Conservation (phyloP, 1,284 basidiomycete genomes). For the Xerocomus minutiporus region DNA sequence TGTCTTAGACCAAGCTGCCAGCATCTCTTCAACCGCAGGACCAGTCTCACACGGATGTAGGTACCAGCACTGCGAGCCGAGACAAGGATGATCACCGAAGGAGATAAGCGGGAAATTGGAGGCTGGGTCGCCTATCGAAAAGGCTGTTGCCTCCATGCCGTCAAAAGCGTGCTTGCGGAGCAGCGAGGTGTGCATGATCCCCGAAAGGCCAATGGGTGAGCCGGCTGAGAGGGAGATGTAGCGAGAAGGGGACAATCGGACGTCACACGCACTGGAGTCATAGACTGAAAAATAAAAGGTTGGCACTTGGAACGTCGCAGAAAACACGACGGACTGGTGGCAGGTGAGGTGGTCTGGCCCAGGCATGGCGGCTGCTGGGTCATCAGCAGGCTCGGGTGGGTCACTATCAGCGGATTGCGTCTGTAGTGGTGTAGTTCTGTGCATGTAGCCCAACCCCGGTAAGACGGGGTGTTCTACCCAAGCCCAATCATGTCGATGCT, state of each 20-base stretch:
- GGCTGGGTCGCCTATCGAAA: constrained; percentile 46
- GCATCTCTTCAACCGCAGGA: constrained; percentile 59
- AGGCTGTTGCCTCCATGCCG: constrained; percentile 44
- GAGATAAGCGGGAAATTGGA: constrained; percentile 70
- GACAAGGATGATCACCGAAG: constrained; percentile 76
- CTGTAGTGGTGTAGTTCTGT: constrained; percentile 30
- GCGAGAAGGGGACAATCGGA: constrained; percentile 2
- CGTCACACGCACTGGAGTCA: constrained; percentile 52
- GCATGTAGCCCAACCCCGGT: constrained; percentile 46
- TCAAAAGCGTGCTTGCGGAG: constrained; percentile 50
- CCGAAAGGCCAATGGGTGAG: constrained; percentile 50
- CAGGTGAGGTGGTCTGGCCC: constrained; percentile 35
- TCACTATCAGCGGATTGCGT: constrained; percentile 5
- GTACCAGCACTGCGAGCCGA: constrained; percentile 73
- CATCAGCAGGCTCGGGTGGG: constrained; percentile 31
- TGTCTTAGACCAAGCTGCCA: constrained; percentile 41
- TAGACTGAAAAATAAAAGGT: constrained; percentile 73
- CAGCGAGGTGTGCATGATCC: constrained; percentile 53
- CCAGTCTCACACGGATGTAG: constrained; percentile 79
- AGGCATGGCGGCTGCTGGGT: constrained; percentile 20
- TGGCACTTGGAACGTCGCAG: constrained; percentile 71
- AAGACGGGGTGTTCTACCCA: constrained; percentile 54
- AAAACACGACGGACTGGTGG: constrained; percentile 65
- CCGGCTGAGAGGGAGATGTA: constrained; percentile 49
- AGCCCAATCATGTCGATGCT: constrained; percentile 42